Conservation (phyloP, 2,329 filamentous ascomycete species). For the Microsporum canis region DNA sequence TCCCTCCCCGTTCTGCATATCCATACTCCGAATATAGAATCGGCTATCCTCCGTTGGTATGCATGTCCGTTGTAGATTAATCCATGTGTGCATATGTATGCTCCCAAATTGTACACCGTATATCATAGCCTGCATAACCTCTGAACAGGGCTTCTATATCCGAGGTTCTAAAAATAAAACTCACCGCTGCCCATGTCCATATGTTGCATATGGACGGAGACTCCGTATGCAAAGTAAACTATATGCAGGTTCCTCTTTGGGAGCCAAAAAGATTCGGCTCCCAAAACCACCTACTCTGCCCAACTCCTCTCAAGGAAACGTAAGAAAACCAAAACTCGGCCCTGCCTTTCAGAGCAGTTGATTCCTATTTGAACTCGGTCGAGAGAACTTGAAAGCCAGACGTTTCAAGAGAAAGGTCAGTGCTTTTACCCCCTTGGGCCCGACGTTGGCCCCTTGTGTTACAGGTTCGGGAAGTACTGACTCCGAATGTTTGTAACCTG, state of each 20-base stretch:
- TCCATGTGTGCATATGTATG: not conserved
- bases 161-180: not conserved
- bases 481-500: not conserved
- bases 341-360: not conserved
- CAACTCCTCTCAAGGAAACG: not conserved
- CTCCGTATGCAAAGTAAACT: not conserved
- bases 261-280: not conserved
- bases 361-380: constrained; percentile 2
- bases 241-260: not conserved
- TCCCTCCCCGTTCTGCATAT: not conserved
- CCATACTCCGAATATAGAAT: not conserved
- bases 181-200: not conserved
- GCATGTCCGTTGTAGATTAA: not conserved
- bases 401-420: not conserved
- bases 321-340: not conserved
- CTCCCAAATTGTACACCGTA: not conserved
- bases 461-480: not conserved
- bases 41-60: not conserved
- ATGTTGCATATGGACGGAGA: not conserved
- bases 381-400: not conserved
- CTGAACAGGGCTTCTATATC: not conserved
- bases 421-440: not conserved
- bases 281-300: not conserved
- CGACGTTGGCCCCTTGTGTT: not conserved
- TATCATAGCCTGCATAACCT: not conserved